Base-by-base conservation (phyloP, 306 rosid genomes). In the Sicyos baderoa region DNA sequence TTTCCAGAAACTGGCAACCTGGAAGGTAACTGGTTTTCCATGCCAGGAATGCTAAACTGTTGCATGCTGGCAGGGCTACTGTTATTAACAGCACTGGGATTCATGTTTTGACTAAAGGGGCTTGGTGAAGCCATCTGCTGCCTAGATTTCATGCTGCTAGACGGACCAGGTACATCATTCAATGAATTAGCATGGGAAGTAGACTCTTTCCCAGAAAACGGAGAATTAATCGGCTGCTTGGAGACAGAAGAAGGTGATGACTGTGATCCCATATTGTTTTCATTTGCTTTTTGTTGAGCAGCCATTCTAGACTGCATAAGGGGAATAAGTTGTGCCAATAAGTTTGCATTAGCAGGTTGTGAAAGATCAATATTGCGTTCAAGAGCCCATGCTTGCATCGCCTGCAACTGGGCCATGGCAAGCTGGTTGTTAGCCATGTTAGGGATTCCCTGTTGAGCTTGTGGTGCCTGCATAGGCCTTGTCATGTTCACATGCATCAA, bases 311-410 rank as follows among this genome's bases (percentile, higher is more conserved):
- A 74, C 57, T 89, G 97, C 84, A 89, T 72, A 71, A 87, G 42
- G 14, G 89, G 91, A 74, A 86, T 76, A 75, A 93, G 82, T 81
- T 86, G 96, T 29, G 89, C 83, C 86, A 88, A 65, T 72, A 87
- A 70, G 78, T 77, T 79, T 71, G 86, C 92, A 84, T 86, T 88
- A 74, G 85, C 79, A 68, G 97, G 98, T 71, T 82, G 78, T 25
- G 94, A 83, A 72, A 88, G 86, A 82, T 93, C 95, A 72, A 92
- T 88, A 76, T 89, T 87, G 44, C 77, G 82, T 68, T 89, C 98
- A 48, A 77, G 80, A 25, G 85, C 96, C 96, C 95, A 89, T 16
- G 91, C 89, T 76, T 93, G 94, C 84, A 87, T 60, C n/a, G 89
- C 89, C 77, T 80, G 93, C 67, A 87, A 78, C 78, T 87, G 96